Conservation (phyloP, 257 asterid genomes). For the Penstemon davidsonii region DNA sequence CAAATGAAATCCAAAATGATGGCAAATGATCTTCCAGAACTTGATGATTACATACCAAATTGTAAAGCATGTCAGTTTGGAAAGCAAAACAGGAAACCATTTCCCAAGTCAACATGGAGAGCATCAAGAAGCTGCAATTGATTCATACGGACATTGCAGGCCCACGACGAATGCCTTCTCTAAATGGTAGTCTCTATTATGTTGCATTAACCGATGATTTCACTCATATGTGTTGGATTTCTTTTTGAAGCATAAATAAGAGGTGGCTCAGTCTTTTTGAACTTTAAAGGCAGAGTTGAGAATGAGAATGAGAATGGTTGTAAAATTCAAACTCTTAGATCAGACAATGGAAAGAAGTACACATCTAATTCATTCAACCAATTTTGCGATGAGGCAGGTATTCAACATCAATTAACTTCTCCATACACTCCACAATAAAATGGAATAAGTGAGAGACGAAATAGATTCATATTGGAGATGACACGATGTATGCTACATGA, state of each 20-base stretch:
- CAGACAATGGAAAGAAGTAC: slow-evolving; percentile 14
- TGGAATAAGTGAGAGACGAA: no score
- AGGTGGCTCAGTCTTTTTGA: slow-evolving; percentile 16
- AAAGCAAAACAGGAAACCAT: no score
- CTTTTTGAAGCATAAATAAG: slow-evolving; percentile 6
- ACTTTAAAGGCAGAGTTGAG: background rate
- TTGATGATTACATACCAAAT: no score
- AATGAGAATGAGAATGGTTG: background rate
- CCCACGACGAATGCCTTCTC: background rate
- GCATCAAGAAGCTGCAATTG: slow-evolving; percentile 2
- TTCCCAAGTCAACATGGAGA: no score
- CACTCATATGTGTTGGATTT: slow-evolving; percentile 14
- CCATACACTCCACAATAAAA: no score
- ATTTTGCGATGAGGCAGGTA: no score
- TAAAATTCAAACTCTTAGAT: slow-evolving; percentile 6
- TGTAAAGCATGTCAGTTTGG: no score
- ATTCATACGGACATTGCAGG: slow-evolving; percentile 5
- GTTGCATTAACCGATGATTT: slow-evolving; percentile 19
- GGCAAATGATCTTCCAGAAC: no score
- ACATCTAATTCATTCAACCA: background rate
- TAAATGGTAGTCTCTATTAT: slow-evolving; percentile 12
- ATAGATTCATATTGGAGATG: no score
- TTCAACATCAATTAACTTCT: no score
- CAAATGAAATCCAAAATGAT: no score
- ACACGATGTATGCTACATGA: no score